phyloP scores from a whole-genome alignment of 768 basidiomycete genomes.

The Lactarius indigo region DNA sequence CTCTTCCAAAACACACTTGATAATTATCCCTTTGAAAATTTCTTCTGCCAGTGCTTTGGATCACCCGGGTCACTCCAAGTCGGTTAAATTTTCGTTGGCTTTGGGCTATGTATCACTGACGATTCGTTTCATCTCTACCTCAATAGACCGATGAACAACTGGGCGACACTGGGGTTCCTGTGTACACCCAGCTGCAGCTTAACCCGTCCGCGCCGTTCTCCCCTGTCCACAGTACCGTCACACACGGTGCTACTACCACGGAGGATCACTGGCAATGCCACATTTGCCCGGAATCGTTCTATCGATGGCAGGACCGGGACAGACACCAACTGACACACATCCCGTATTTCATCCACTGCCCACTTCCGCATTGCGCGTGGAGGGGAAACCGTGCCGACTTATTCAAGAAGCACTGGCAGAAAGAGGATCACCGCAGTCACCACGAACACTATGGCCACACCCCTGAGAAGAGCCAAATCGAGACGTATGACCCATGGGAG shows the following conservation, averaged over 20 bases:
- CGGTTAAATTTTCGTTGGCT: not conserved
- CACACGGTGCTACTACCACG: not conserved
- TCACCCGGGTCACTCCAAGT: not conserved
- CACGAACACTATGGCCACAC: not conserved
- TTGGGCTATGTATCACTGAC: not conserved
- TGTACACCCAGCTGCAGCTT: not conserved
- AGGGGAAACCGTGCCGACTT: not conserved
- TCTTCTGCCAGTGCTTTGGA: not conserved
- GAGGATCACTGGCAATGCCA: not conserved
- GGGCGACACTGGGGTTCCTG: not conserved
- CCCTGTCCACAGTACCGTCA: not conserved
- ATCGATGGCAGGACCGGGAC: not conserved
- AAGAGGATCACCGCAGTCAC: not conserved
- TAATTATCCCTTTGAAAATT: not conserved
- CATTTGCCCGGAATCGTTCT: not conserved
- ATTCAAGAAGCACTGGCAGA: not conserved
- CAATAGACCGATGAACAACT: not conserved
- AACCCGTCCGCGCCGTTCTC: not conserved
- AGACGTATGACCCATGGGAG: slow-evolving; percentile 1
- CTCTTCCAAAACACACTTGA: not conserved
- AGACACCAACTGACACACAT: not conserved
- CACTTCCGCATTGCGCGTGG: not conserved
- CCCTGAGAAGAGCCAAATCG: not conserved
- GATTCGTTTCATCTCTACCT: not conserved
- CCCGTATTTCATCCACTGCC: not conserved